Evolutionary conservation across 768 basidiomycete species (phyloP).

Genomic region (Podaxis mareebaensis): DNA sequence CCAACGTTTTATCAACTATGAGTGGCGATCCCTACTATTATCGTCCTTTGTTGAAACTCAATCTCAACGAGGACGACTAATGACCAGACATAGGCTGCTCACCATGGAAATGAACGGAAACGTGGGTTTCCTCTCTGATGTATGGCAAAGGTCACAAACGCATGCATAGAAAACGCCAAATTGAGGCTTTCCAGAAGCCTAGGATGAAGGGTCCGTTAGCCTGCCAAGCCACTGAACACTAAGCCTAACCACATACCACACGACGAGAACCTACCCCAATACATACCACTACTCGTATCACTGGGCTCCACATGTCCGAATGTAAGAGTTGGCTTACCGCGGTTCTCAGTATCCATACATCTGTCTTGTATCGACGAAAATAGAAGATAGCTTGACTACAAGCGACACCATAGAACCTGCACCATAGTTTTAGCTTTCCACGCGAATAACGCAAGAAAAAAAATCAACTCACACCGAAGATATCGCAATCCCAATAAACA

Average conservation of each 20-base stretch:
- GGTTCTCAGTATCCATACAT: constrained; percentile 6
- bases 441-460: background rate
- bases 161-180: constrained; percentile 13
- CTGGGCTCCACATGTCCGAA: background rate
- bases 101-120: background rate
- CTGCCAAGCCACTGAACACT: background rate
- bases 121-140: constrained; percentile 1
- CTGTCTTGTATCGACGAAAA: constrained; percentile 14
- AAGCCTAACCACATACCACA: background rate
- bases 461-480: constrained; percentile 10
- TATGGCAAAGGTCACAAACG: constrained; percentile 6
- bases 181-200: constrained; percentile 18
- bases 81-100: background rate
- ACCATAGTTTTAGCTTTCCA: background rate
- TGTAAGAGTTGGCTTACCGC: constrained; percentile 2
- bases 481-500: constrained; percentile 15
- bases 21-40: background rate
- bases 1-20: background rate
- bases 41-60: background rate
- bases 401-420: constrained; percentile 17
- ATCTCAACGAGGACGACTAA: background rate
- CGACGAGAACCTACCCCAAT: background rate
- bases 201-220: background rate
- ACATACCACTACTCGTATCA: background rate
- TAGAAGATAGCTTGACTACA: constrained; percentile 17